Evolutionary conservation across 2,329 filamentous ascomycete species (phyloP), one percentile per base, ranked within the genome.

Genomic region (Pseudocercospora cruenta): DNA sequence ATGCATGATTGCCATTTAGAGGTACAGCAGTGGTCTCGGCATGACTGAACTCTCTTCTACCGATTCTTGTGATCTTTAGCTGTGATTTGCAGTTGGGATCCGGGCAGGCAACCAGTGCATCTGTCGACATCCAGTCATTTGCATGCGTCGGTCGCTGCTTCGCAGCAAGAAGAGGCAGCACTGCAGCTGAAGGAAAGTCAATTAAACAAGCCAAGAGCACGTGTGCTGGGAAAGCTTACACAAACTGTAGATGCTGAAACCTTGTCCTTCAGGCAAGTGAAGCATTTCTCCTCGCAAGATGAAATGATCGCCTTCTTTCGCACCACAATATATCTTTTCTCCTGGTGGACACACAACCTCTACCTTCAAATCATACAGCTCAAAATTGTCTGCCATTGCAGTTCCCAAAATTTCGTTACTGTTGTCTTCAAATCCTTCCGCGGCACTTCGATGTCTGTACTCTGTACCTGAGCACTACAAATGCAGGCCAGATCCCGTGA

Each of bases 191-290:
- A n/a, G 22, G 8, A 58, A 21, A 55, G 47, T 24, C 26, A 43
- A n/a, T 28, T 24, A 7, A 31, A 14, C 31, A 39, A 12, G 24
- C 10, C 31, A 43, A 22, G 3, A 22, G 28, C 7, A 49, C n/a
- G 9, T 47, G 47, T 28, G 36, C 10, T 5, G 49, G 2, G 4
- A 36, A 22, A 3, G 64, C 65, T 31, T 53, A 71, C 70, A 63
- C 14, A 72, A 60, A 51, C 69, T 71, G 66, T 72, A 72, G 12
- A 72, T 72, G 43, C 70, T 72, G 28, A 71, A 69, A 3, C 70
- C 70, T 58, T 72, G 70, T 33, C 53, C 63, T 39, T 58, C 53
- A 45, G 70, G 67, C 36, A 72, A 60, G 53, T 71, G 68, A 45
- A 72, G 39, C 69, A 72, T 72, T 61, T 72, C 70, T n/a, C 69